phyloP scores from a whole-genome alignment of 2,329 filamentous ascomycete species.

The Fusarium paranaense region DNA sequence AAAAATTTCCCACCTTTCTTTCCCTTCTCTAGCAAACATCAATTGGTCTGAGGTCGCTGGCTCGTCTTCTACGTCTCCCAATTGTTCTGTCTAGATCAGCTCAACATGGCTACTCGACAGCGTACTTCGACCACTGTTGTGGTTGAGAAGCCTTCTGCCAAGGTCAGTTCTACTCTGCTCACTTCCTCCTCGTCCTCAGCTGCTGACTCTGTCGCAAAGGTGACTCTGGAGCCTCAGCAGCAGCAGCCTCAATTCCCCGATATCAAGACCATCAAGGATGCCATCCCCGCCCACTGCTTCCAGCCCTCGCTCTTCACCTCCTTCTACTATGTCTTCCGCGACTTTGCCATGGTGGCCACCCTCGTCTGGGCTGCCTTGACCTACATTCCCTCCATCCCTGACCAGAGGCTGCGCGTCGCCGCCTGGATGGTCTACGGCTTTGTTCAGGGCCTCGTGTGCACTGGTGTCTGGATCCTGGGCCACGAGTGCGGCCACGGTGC shows the following conservation, averaged over 20 bases:
- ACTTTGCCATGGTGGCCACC: slow-evolving; percentile 61
- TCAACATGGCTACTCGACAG: slow-evolving; percentile 42
- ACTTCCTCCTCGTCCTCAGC: background rate
- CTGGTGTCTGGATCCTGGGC: slow-evolving; percentile 76
- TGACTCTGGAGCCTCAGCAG: slow-evolving; percentile 29
- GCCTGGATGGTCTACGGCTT: slow-evolving; percentile 72
- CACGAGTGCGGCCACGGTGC: slow-evolving; percentile 79
- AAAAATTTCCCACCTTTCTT: background rate
- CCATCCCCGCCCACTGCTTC: slow-evolving; percentile 73
- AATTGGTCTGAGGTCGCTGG: background rate
- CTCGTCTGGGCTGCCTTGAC: slow-evolving; percentile 64
- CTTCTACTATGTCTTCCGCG: slow-evolving; percentile 67
- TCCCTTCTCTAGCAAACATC: background rate
- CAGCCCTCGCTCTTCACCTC: slow-evolving; percentile 64
- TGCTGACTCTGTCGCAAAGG: slow-evolving; percentile 10
- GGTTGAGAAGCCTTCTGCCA: slow-evolving; percentile 25
- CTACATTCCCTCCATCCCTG: slow-evolving; percentile 64
- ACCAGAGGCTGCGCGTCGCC: slow-evolving; percentile 55
- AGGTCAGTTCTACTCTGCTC: slow-evolving; percentile 19
- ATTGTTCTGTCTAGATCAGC: background rate
- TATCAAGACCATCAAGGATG: slow-evolving; percentile 50
- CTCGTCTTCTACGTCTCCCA: background rate
- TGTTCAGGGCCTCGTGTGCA: slow-evolving; percentile 73
- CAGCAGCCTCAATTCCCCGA: slow-evolving; percentile 39
- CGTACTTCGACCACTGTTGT: slow-evolving; percentile 41